Conservation (phyloP, 2,329 filamentous ascomycete genomes). For the Talaromyces funiculosus region DNA sequence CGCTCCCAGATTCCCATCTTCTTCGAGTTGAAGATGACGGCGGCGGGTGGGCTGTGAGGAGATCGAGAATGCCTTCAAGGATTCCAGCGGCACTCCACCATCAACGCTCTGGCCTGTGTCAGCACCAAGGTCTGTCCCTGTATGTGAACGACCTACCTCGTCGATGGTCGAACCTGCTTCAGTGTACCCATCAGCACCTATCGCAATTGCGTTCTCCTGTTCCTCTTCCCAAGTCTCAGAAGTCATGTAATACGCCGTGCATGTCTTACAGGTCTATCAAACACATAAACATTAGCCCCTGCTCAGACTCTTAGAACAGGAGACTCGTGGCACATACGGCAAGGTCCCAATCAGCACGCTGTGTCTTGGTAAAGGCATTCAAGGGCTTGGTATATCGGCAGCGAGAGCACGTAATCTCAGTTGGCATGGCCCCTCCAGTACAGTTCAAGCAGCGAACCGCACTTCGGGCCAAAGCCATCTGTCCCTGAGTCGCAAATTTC, state of each 20-base stretch:
- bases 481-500: constrained; percentile 18
- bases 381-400: constrained; percentile 45
- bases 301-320: constrained; percentile 5
- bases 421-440: constrained; percentile 31
- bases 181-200: background rate
- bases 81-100: background rate
- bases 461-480: constrained; percentile 16
- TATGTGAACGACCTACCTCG: background rate
- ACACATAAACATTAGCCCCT: background rate
- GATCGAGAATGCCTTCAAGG: background rate
- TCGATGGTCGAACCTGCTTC: background rate
- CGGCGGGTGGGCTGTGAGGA: background rate
- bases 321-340: constrained; percentile 34
- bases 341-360: constrained; percentile 42
- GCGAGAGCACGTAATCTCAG: constrained; percentile 46
- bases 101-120: background rate
- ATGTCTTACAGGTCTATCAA: constrained; percentile 38
- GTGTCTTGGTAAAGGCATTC: constrained; percentile 46
- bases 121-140: background rate
- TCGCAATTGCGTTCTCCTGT: background rate
- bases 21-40: background rate
- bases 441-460: constrained; percentile 42
- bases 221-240: constrained; percentile 25
- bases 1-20: background rate
- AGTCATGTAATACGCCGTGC: constrained; percentile 31